These are phyloP conservation scores for Sporothrix sp. DNA, from an alignment of 2,329 filamentous ascomycete species.

Conservation along the genomic window DNA sequence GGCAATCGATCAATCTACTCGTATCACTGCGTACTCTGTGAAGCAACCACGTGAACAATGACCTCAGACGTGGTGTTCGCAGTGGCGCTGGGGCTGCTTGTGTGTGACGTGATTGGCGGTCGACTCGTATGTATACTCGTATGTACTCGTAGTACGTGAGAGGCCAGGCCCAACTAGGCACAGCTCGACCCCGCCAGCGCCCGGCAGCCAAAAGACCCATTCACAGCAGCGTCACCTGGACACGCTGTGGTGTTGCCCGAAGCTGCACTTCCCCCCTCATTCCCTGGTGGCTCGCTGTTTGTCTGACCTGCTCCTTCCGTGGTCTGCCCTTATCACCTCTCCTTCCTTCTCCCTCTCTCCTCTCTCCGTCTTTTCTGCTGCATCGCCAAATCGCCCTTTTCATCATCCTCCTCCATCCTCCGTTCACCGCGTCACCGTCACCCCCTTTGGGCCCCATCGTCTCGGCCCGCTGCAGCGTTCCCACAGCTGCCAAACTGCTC, in stretches of 20 bases:
- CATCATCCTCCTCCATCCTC: not conserved
- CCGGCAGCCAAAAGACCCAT: not conserved
- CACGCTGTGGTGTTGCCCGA: not conserved
- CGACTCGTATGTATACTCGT: no score
- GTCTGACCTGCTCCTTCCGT: not conserved
- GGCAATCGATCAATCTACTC: no score
- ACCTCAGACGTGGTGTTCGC: no score
- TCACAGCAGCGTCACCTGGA: conserved; percentile 6
- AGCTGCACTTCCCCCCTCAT: not conserved
- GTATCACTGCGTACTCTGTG: no score
- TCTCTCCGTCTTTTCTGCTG: not conserved
- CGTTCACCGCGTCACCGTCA: no score
- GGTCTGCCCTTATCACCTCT: not conserved
- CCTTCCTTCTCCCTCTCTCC: not conserved
- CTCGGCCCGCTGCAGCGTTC: no score
- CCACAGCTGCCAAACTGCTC: no score
- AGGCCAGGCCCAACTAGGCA: no score
- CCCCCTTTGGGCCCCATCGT: no score
- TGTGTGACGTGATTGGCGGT: no score
- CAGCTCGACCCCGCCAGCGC: not conserved
- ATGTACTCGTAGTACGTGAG: no score
- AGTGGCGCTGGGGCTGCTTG: no score
- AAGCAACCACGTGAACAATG: not conserved
- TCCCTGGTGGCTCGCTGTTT: not conserved
- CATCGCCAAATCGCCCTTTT: not conserved